Percentiles rank a stretch among this genome's conserved stretches.
These are phyloP conservation scores for Onygena corvina DNA, from an alignment of 2,329 filamentous ascomycete species.

Conservation along the genomic window DNA sequence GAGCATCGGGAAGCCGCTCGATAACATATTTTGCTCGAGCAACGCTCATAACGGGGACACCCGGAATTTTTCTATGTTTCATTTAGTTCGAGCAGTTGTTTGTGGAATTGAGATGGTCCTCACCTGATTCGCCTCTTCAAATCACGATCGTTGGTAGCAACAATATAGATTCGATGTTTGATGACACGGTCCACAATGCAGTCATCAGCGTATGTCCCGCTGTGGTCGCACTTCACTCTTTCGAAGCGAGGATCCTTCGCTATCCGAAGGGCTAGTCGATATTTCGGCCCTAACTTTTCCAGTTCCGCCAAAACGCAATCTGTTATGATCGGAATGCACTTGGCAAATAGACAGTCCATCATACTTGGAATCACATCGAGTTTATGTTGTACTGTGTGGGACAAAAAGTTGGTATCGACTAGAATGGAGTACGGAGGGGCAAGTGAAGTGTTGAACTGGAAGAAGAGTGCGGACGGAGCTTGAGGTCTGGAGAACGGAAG, in stretches of 20 bases:
- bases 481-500: constrained; percentile 46
- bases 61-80: constrained; percentile 61
- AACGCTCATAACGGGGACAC: constrained; percentile 59
- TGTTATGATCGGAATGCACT: constrained; percentile 79
- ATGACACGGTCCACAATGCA: constrained; percentile 63
- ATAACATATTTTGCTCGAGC: constrained; percentile 87
- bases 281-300: constrained; percentile 81
- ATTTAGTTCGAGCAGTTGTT: neutral
- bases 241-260: constrained; percentile 85
- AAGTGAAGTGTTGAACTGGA: constrained; percentile 75
- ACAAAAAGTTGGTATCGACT: constrained; percentile 82
- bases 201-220: constrained; percentile 78
- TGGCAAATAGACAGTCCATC: constrained; percentile 90
- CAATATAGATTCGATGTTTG: constrained; percentile 66
- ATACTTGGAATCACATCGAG: constrained; percentile 75
- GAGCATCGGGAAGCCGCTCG: constrained; percentile 76
- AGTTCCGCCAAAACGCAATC: constrained; percentile 72
- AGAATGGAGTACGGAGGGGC: constrained; percentile 71
- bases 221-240: constrained; percentile 77
- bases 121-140: constrained; percentile 64
- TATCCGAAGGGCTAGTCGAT: constrained; percentile 71
- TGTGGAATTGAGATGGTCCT: constrained; percentile 3
- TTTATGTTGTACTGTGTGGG: constrained; percentile 82
- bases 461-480: constrained; percentile 74
- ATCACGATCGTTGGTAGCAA: constrained; percentile 59